phyloP scores from a whole-genome alignment of 1,284 basidiomycete genomes.

The Cutaneotrichosporon dermatis region DNA sequence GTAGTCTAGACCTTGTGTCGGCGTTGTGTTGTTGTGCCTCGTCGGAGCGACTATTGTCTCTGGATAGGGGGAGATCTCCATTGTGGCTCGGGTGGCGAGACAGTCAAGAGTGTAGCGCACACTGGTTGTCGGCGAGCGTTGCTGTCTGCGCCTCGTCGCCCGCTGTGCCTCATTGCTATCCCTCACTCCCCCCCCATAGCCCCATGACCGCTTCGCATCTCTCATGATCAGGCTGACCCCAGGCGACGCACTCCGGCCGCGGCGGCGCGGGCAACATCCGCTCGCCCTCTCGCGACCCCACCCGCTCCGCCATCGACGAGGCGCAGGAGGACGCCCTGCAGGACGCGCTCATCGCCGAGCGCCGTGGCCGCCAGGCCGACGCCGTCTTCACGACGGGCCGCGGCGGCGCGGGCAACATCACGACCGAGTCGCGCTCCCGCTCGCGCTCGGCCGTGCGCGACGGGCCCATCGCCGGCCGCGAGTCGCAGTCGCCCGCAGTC shows the following conservation, averaged over 20 bases:
- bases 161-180: too few relatives aligned
- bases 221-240: slow-evolving; percentile 3
- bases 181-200: too few relatives aligned
- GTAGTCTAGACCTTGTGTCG: too few relatives aligned
- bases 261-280: slow-evolving; percentile 49
- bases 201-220: too few relatives aligned
- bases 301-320: slow-evolving; percentile 26
- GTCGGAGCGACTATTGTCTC: too few relatives aligned
- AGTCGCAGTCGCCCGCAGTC: not conserved
- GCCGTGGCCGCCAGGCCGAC: slow-evolving; percentile 42
- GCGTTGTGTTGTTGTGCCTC: too few relatives aligned
- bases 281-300: slow-evolving; percentile 38
- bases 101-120: too few relatives aligned
- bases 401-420: slow-evolving; percentile 47
- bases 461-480: not conserved
- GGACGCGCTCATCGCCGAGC: slow-evolving; percentile 42
- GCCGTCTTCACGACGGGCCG: slow-evolving; percentile 42
- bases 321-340: slow-evolving; percentile 41
- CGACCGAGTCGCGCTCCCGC: slow-evolving; percentile 25
- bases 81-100: too few relatives aligned
- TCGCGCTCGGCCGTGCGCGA: slow-evolving; percentile 11
- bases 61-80: too few relatives aligned
- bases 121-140: too few relatives aligned
- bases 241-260: slow-evolving; percentile 47
- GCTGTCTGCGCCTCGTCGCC: too few relatives aligned